phyloP scores from a whole-genome alignment of 202 grass and related monocot species.

The Zizania palustris region DNA sequence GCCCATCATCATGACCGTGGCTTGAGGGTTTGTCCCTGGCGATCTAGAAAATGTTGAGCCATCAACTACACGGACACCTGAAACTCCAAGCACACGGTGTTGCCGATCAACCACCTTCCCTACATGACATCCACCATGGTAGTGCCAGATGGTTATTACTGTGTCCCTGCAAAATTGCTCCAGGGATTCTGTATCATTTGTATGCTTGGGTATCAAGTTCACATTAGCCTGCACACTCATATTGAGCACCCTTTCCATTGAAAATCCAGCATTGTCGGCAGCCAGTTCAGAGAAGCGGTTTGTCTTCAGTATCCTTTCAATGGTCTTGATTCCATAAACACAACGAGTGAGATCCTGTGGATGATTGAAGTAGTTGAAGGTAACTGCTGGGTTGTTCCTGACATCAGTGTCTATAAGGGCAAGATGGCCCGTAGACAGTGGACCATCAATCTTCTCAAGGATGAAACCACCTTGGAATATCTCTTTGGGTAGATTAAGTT shows the following conservation, averaged over 20 bases:
- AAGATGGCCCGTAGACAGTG: slow-evolving; percentile 74
- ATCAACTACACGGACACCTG: slow-evolving; percentile 72
- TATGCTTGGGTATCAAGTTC: slow-evolving; percentile 95
- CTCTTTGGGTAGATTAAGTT: slow-evolving; percentile 76
- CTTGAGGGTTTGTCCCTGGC: slow-evolving; percentile 96
- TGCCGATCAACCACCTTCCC: slow-evolving; percentile 86
- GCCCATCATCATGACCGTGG: slow-evolving; percentile 98
- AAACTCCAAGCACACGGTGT: slow-evolving; percentile 67
- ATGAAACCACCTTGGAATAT: slow-evolving; percentile 96
- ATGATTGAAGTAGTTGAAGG: slow-evolving; percentile 98
- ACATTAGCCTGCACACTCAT: slow-evolving; percentile 87
- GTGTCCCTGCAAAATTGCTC: slow-evolving; percentile 98
- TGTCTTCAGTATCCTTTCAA: slow-evolving; percentile 84
- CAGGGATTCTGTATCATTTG: slow-evolving; percentile 82
- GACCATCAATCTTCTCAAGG: slow-evolving; percentile 95
- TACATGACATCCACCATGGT: slow-evolving; percentile 90
- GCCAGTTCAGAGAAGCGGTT: slow-evolving; percentile 65
- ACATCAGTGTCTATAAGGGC: slow-evolving; percentile 60
- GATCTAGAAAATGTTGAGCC: slow-evolving; percentile 82
- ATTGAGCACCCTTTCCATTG: slow-evolving; percentile 75
- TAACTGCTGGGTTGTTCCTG: slow-evolving; percentile 75
- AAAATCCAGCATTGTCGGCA: slow-evolving; percentile 50
- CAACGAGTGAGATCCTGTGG: slow-evolving; percentile 78
- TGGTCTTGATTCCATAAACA: slow-evolving; percentile 87
- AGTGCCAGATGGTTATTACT: slow-evolving; percentile 98